Conservation (phyloP, 1,139 yeast species). For the Pichiaceae sp. region DNA sequence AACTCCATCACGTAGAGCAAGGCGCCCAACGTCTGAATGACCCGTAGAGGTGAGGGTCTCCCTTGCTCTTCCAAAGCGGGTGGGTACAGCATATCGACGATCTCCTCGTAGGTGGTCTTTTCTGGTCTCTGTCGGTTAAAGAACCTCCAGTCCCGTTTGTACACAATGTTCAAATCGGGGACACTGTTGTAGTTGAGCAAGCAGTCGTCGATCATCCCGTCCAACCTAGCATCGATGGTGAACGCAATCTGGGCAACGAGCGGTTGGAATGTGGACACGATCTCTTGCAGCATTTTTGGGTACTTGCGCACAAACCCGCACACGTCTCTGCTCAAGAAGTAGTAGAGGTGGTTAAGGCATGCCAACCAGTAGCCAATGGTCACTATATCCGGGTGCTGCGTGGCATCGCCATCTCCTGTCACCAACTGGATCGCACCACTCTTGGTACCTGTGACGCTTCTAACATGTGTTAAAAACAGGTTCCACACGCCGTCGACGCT, state of each 20-base stretch:
- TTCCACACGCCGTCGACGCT: constrained; percentile 47
- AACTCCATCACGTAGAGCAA: constrained; percentile 76
- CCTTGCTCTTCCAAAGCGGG: constrained; percentile 58
- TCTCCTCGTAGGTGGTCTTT: constrained; percentile 52
- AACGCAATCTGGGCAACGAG: constrained; percentile 56
- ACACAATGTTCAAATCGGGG: constrained; percentile 52
- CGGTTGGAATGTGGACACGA: constrained; percentile 50
- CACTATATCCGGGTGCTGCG: constrained; percentile 48
- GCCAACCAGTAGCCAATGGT: constrained; percentile 68
- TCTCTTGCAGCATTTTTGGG: constrained; percentile 53
- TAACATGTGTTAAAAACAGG: constrained; percentile 51
- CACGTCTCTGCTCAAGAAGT: constrained; percentile 49
- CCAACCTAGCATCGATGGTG: constrained; percentile 54
- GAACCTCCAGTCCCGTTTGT: constrained; percentile 64
- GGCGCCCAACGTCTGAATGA: constrained; percentile 84
- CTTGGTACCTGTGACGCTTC: constrained; percentile 50
- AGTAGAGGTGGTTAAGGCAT: constrained; percentile 57
- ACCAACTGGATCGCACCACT: constrained; percentile 31
- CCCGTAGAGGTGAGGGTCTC: constrained; percentile 81
- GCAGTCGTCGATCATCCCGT: constrained; percentile 51
- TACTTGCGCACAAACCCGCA: constrained; percentile 37
- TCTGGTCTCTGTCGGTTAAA: constrained; percentile 42
- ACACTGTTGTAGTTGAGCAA: constrained; percentile 55
- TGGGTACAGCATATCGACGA: constrained; percentile 61
- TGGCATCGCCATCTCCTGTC: constrained; percentile 16